Evolutionary conservation across 139 green algal species (phyloP).

Genomic region (Coelastrella sp.): DNA sequence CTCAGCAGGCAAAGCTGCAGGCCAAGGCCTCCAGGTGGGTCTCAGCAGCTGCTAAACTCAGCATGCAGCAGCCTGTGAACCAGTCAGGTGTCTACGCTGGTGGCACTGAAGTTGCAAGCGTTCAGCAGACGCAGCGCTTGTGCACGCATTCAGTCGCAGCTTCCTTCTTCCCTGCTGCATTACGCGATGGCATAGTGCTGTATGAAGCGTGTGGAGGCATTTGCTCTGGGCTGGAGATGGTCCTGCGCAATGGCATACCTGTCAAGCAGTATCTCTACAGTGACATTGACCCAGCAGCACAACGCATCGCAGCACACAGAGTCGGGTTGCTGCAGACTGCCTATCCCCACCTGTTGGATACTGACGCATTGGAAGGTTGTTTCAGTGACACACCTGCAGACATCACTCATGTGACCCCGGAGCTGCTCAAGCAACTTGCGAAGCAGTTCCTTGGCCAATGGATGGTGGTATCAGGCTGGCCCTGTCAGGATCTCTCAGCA

Average conservation of each 20-base stretch:
- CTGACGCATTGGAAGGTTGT: not conserved
- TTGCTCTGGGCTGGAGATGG: constrained; percentile 46
- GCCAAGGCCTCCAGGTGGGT: not conserved
- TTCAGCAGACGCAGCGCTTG: not conserved
- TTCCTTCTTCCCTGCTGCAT: constrained; percentile 34
- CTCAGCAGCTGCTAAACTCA: not conserved
- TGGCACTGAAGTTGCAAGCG: not conserved
- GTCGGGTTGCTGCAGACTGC: not conserved
- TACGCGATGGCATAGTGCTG: constrained; percentile 1
- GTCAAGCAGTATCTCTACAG: constrained; percentile 42
- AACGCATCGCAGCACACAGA: constrained; percentile 14
- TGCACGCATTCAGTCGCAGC: too few species aligned
- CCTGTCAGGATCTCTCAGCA: not conserved
- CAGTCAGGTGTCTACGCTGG: too few species aligned
- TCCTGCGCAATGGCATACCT: constrained; percentile 36
- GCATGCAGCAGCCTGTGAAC: too few species aligned
- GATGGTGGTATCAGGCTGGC: not conserved
- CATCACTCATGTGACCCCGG: not conserved
- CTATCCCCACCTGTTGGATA: not conserved
- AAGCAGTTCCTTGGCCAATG: not conserved
- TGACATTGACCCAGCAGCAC: constrained; percentile 34
- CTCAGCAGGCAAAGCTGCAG: not conserved
- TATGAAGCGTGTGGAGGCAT: constrained; percentile 44
- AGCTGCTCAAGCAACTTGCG: not conserved
- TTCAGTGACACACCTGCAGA: not conserved